Percentiles rank a stretch among this genome's conserved stretches.
phyloP scores from a whole-genome alignment of 176 grass and related monocot genomes.

The Areca catechu region DNA sequence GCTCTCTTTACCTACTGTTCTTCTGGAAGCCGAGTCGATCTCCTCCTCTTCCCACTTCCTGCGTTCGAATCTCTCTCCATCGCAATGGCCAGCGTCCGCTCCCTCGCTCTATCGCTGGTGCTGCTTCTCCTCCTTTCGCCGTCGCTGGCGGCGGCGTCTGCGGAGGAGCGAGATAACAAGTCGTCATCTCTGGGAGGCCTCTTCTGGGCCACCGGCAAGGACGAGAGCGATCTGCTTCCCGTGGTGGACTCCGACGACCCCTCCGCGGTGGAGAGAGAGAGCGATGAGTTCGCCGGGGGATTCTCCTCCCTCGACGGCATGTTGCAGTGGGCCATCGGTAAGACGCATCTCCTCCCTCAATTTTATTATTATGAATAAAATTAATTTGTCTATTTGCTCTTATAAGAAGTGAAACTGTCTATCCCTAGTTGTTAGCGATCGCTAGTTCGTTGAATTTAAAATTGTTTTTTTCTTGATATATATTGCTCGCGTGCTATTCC shows the following conservation, averaged over 20 bases:
- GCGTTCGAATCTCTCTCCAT: neutral
- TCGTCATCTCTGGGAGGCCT: slow-evolving; percentile 23
- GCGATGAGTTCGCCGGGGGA: slow-evolving; percentile 45
- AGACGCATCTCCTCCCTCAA: neutral
- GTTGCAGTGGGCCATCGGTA: slow-evolving; percentile 96
- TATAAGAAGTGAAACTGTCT: neutral
- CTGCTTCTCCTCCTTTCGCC: slow-evolving; percentile 10
- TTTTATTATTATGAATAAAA: neutral
- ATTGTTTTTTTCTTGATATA: too few relatives aligned
- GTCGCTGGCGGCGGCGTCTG: slow-evolving; percentile 7
- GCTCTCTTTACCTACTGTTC: too few relatives aligned
- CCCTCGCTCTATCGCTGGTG: neutral
- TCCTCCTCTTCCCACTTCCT: neutral
- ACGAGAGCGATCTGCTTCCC: slow-evolving; percentile 27
- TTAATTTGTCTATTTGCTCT: neutral
- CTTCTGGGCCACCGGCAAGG: slow-evolving; percentile 44
- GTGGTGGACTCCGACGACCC: slow-evolving; percentile 2
- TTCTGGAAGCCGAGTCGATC: neutral
- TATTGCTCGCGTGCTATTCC: neutral
- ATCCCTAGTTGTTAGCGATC: neutral
- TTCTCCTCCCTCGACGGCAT: slow-evolving; percentile 91
- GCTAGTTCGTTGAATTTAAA: too few relatives aligned
- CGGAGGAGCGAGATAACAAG: slow-evolving; percentile 30
- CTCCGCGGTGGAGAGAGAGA: slow-evolving; percentile 35
- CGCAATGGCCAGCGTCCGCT: neutral